These are phyloP conservation scores for Podospora appendiculata DNA, from an alignment of 495 filamentous ascomycete species.

Conservation along the genomic window DNA sequence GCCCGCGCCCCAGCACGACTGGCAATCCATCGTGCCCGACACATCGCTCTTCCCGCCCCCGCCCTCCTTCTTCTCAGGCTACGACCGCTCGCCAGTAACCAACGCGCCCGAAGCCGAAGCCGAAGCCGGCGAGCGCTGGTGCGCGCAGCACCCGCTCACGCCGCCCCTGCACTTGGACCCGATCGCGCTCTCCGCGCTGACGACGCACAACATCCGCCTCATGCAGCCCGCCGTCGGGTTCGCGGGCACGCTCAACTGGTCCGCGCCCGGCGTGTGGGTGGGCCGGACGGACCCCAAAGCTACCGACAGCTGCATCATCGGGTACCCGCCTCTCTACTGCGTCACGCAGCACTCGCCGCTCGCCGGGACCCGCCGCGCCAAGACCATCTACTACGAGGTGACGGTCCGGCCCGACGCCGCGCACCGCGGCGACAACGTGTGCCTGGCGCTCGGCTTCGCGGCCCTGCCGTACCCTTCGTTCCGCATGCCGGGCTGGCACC, in stretches of 20 bases:
- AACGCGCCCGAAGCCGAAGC: conserved; percentile 68
- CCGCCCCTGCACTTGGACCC: conserved; percentile 45
- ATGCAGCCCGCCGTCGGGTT: conserved; percentile 23
- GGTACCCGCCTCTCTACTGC: conserved; percentile 69
- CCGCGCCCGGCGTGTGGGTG: conserved; percentile 37
- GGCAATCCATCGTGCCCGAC: conserved; percentile 71
- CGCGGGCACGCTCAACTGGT: conserved; percentile 22
- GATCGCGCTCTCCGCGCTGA: conserved; percentile 22
- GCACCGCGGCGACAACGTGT: conserved; percentile 42
- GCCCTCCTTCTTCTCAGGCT: conserved; percentile 54
- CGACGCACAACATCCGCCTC: conserved; percentile 26
- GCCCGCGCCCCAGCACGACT: conserved; percentile 56
- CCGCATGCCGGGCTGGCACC: conserved; percentile 86
- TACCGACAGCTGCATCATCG: conserved; percentile 50
- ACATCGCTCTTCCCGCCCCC: conserved; percentile 76
- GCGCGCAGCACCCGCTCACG: conserved; percentile 53
- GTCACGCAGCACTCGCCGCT: conserved; percentile 61
- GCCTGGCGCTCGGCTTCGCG: conserved; percentile 68
- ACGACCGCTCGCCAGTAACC: conserved; percentile 58
- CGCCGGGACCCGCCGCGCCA: conserved; percentile 21
- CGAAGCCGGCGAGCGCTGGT: conserved; percentile 67
- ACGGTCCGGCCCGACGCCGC: conserved; percentile 32
- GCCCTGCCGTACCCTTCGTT: conserved; percentile 82
- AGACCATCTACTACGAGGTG: conserved; percentile 77
- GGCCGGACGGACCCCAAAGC: conserved; percentile 22